These are phyloP conservation scores for Diplodia intermedia DNA, from an alignment of 2,329 filamentous ascomycete genomes.

Conservation along the genomic window DNA sequence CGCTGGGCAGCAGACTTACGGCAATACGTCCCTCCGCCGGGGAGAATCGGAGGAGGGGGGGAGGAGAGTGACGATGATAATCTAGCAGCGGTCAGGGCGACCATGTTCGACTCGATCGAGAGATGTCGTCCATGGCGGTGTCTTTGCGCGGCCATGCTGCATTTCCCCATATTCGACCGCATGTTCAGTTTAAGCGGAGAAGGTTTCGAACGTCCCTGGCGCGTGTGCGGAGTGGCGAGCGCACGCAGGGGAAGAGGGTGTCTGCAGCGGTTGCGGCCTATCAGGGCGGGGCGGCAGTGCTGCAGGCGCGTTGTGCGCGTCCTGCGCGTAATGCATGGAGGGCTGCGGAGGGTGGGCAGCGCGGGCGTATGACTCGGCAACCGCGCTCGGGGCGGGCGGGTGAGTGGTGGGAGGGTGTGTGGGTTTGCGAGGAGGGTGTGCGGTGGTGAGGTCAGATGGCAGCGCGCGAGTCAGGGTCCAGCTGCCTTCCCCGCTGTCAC, in stretches of 20 bases:
- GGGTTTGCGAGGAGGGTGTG: not conserved
- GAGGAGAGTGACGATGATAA: not conserved
- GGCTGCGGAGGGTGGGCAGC: not conserved
- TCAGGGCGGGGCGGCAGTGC: not conserved
- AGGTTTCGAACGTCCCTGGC: slow-evolving; percentile 1
- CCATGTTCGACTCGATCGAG: slow-evolving; percentile 17
- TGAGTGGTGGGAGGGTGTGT: not conserved
- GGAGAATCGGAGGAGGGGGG: not conserved
- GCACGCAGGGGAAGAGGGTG: not conserved
- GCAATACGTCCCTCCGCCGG: not conserved
- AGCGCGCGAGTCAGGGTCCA: slow-evolving; percentile 23
- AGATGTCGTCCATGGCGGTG: not conserved
- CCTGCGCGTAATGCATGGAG: slow-evolving; percentile 21
- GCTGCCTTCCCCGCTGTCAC: slow-evolving; percentile 3
- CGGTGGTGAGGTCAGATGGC: slow-evolving; percentile 26
- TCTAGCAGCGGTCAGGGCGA: not conserved
- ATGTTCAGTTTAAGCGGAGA: too few species aligned
- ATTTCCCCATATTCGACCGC: not conserved
- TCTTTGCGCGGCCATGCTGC: not conserved
- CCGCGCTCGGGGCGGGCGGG: slow-evolving; percentile 1
- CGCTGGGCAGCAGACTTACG: not conserved
- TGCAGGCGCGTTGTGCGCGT: slow-evolving; percentile 26
- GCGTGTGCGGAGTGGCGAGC: slow-evolving; percentile 10
- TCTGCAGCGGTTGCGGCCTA: not conserved
- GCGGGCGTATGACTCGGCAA: not conserved